phyloP scores from a whole-genome alignment of 2,329 filamentous ascomycete species.

The Tolypocladium tundrense region DNA sequence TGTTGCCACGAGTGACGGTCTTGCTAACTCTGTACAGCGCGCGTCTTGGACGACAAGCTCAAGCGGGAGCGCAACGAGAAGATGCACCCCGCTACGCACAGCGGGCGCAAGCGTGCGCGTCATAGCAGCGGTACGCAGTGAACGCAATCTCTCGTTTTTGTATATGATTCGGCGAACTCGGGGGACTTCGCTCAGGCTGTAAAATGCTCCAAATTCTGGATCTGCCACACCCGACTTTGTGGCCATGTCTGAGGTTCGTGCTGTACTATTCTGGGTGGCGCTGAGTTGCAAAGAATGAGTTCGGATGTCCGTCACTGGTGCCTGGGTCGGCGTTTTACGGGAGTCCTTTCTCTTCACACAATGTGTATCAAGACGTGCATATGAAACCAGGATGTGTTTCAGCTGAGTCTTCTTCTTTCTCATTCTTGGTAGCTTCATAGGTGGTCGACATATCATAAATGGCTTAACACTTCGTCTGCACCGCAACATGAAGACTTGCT shows the following conservation, averaged over 20 bases:
- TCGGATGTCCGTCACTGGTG: background rate
- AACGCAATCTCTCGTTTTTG: background rate
- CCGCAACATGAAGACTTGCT: background rate
- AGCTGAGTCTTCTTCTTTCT: background rate
- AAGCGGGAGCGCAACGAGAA: constrained; percentile 53
- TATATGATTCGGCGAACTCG: background rate
- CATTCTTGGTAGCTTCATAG: background rate
- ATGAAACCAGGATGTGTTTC: background rate
- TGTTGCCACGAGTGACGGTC: constrained; percentile 5
- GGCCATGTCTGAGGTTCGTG: background rate
- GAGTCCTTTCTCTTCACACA: background rate
- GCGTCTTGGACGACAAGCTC: constrained; percentile 56
- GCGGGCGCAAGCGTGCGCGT: constrained; percentile 46
- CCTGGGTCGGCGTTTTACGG: background rate
- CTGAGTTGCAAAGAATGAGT: background rate
- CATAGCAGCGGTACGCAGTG: constrained; percentile 30
- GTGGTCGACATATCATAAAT: background rate
- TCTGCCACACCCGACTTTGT: background rate
- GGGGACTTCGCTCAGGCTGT: background rate
- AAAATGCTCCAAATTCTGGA: background rate
- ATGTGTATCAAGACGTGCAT: background rate
- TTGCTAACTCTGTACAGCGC: constrained; percentile 29
- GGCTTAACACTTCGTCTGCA: background rate
- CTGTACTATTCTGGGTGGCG: background rate
- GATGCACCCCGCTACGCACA: constrained; percentile 38